A percentile compares a stretch with the other conserved stretches of the same genome.
phyloP scores from a whole-genome alignment of 352 stramenopile species.

The Pythium phragmiticola region DNA sequence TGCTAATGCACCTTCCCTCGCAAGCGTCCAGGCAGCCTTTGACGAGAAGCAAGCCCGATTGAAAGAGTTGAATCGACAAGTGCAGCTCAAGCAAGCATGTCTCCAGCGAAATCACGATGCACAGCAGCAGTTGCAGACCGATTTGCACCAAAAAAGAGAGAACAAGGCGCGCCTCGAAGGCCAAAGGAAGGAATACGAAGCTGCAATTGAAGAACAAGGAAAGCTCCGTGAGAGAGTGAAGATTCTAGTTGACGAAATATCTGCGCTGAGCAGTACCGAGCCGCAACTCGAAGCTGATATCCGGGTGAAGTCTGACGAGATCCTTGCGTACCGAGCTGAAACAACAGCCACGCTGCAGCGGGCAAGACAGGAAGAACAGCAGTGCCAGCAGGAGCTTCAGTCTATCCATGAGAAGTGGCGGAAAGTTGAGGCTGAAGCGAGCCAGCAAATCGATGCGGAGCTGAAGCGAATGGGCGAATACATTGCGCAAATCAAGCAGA shows the following conservation, averaged over 20 bases:
- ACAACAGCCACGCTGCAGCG: neutral
- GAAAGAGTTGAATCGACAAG: slow-evolving; percentile 45
- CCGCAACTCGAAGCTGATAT: slow-evolving; percentile 45
- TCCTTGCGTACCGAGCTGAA: slow-evolving; percentile 33
- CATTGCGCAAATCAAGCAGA: slow-evolving; percentile 46
- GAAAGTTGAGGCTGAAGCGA: slow-evolving; percentile 31
- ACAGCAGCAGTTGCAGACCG: slow-evolving; percentile 57
- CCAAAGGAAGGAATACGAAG: slow-evolving; percentile 54
- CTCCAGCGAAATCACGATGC: slow-evolving; percentile 45
- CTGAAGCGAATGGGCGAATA: slow-evolving; percentile 39
- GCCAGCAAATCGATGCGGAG: slow-evolving; percentile 45
- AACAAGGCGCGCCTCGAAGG: slow-evolving; percentile 52
- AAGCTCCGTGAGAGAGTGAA: slow-evolving; percentile 60
- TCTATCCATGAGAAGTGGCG: slow-evolving; percentile 19
- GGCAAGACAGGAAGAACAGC: slow-evolving; percentile 12
- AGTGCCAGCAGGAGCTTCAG: slow-evolving; percentile 36
- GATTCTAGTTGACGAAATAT: slow-evolving; percentile 43
- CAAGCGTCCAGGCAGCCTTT: slow-evolving; percentile 37
- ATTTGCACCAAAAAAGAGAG: slow-evolving; percentile 59
- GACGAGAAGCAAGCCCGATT: slow-evolving; percentile 55
- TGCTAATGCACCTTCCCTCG: slow-evolving; percentile 34
- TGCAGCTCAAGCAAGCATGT: slow-evolving; percentile 57
- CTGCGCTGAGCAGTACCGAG: slow-evolving; percentile 36
- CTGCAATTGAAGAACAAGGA: slow-evolving; percentile 44
- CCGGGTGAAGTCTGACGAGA: slow-evolving; percentile 41